Percentiles rank a stretch among this genome's conserved stretches.
phyloP scores from a whole-genome alignment of 352 stramenopile genomes.

The Globisporangium megalacanthum region DNA sequence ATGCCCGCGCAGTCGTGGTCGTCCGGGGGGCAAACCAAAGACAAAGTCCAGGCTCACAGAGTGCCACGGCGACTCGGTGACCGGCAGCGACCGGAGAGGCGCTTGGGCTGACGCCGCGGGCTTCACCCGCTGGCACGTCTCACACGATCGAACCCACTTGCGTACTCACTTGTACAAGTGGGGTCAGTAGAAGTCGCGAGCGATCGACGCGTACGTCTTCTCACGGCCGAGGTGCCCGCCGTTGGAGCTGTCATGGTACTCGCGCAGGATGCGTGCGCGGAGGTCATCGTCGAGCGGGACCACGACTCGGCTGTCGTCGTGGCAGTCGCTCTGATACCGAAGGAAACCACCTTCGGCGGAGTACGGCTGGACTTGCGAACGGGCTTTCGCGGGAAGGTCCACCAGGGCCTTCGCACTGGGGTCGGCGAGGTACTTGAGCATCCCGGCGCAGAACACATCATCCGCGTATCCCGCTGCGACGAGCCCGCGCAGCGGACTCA shows the following conservation, averaged over 20 bases:
- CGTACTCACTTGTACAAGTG: not conserved
- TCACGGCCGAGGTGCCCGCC: not conserved
- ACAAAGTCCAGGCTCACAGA: conserved; percentile 9
- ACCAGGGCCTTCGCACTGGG: too few relatives aligned
- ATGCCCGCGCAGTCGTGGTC: too few relatives aligned
- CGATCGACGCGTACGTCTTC: not conserved
- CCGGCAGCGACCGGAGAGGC: not conserved
- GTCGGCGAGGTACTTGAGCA: too few relatives aligned
- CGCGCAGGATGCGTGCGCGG: not conserved
- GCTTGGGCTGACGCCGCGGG: not conserved
- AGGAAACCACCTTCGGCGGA: too few relatives aligned
- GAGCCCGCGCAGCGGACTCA: too few relatives aligned
- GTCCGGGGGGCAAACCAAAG: too few relatives aligned
- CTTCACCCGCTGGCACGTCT: not conserved
- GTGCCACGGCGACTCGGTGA: too few relatives aligned
- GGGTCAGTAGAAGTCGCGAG: not conserved
- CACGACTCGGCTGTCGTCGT: not conserved
- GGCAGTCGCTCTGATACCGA: not conserved
- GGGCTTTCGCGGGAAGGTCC: too few relatives aligned
- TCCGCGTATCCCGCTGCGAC: too few relatives aligned
- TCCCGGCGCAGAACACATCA: too few relatives aligned
- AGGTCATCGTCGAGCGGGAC: not conserved
- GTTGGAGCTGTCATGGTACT: not conserved
- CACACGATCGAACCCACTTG: not conserved
- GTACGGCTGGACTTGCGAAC: too few relatives aligned